These are phyloP conservation scores for Macrophomina tecta DNA, from an alignment of 2,329 filamentous ascomycete genomes.

Conservation along the genomic window DNA sequence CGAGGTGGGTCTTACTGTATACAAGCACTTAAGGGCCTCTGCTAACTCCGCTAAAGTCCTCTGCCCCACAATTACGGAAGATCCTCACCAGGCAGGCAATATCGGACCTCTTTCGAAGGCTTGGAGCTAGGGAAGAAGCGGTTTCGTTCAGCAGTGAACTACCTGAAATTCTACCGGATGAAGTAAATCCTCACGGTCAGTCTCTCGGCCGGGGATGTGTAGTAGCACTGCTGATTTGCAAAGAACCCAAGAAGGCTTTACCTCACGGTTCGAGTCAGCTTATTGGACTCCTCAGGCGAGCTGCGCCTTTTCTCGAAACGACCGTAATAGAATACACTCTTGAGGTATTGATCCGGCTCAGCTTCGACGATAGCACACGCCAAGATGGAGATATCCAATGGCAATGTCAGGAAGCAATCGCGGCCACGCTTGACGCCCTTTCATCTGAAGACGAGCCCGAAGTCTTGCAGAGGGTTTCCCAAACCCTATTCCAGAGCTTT, in stretches of 20 bases:
- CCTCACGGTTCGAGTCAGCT: constrained; percentile 37
- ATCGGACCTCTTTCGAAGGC: not conserved
- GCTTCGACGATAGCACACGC: constrained; percentile 28
- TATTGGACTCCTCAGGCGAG: constrained; percentile 34
- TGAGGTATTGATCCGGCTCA: constrained; percentile 25
- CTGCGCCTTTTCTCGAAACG: constrained; percentile 31
- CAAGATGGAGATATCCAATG: constrained; percentile 8
- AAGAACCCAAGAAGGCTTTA: constrained; percentile 29
- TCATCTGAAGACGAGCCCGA: not conserved
- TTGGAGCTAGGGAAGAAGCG: constrained; percentile 6
- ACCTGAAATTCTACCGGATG: not conserved
- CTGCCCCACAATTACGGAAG: constrained; percentile 14
- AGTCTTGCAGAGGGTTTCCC: not conserved
- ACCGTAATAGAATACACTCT: constrained; percentile 12
- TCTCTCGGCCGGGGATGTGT: not conserved
- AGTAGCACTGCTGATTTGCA: not conserved
- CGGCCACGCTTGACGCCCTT: constrained; percentile 30
- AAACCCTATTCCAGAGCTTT: constrained; percentile 38
- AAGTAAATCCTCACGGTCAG: constrained; percentile 13
- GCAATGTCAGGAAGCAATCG: constrained; percentile 10
- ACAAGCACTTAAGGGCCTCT: not conserved
- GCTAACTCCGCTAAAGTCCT: constrained; percentile 3
- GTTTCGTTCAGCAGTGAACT: not conserved
- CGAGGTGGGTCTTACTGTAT: constrained; percentile 31
- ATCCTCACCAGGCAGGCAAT: constrained; percentile 1